Conservation (phyloP, 805 yeast genomes). For the Kuraishia cidri region DNA sequence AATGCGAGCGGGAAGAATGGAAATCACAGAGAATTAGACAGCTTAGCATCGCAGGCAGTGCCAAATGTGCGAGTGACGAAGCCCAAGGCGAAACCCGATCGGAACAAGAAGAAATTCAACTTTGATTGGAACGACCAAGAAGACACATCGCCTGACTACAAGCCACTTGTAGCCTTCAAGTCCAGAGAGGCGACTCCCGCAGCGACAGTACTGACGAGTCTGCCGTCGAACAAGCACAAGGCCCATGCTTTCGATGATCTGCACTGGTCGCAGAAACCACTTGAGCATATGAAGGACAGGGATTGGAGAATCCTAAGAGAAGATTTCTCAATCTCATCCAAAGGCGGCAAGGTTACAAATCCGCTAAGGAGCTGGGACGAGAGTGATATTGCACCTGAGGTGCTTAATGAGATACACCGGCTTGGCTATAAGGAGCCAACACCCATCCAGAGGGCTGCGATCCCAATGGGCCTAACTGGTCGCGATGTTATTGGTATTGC, state of each 20-base stretch:
- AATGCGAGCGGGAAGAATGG: too few relatives aligned
- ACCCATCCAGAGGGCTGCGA: conserved; percentile 84
- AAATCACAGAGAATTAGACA: too few relatives aligned
- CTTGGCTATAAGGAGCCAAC: conserved; percentile 61
- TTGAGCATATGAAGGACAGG: conserved; percentile 59
- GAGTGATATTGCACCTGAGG: conserved; percentile 32
- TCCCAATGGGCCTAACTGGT: conserved; percentile 55
- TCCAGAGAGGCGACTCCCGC: conserved; percentile 2
- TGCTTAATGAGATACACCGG: conserved; percentile 25
- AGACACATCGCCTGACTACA: conserved; percentile 45
- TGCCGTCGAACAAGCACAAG: neutral
- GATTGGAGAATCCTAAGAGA: conserved; percentile 89
- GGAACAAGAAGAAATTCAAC: conserved; percentile 32
- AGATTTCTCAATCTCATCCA: conserved; percentile 59
- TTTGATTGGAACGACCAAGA: conserved; percentile 67
- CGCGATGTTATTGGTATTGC: conserved; percentile 85
- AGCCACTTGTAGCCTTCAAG: conserved; percentile 35
- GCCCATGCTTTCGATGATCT: conserved; percentile 7
- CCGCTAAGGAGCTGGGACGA: conserved; percentile 79
- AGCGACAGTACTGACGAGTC: neutral
- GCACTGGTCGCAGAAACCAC: conserved; percentile 65
- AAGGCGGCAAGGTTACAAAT: conserved; percentile 35
- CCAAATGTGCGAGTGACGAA: neutral
- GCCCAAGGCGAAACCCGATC: neutral
- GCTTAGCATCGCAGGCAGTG: too few relatives aligned